Conservation (phyloP, 768 basidiomycete species). For the Postia placenta region DNA sequence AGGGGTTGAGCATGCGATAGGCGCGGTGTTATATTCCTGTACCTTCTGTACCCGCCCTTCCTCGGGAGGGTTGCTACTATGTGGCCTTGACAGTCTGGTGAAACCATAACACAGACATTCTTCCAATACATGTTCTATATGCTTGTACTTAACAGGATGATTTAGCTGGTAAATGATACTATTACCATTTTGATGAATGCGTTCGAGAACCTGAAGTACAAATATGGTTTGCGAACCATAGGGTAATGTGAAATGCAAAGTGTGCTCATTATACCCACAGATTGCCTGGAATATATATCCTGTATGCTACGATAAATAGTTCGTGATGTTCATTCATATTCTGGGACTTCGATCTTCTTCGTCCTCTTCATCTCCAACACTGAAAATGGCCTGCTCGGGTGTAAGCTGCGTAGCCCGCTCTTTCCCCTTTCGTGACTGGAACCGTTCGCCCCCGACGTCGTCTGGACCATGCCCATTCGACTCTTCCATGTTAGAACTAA, state of each 20-base stretch:
- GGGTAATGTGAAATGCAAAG: too few relatives aligned
- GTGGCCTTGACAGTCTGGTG: conserved; percentile 76
- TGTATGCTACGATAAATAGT: not conserved
- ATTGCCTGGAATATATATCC: too few relatives aligned
- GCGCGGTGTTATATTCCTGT: conserved; percentile 77
- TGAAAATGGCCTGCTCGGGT: conserved; percentile 34
- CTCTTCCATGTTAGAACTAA: conserved; percentile 34
- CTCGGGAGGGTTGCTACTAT: conserved; percentile 50
- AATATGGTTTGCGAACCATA: too few relatives aligned
- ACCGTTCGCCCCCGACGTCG: conserved; percentile 13
- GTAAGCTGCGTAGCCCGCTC: conserved; percentile 25
- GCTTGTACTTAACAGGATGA: not conserved
- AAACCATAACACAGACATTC: conserved; percentile 77
- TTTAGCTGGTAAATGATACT: too few relatives aligned
- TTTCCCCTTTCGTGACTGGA: conserved; percentile 26
- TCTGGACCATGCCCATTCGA: conserved; percentile 19
- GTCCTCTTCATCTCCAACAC: conserved; percentile 41
- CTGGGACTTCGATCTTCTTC: conserved; percentile 26
- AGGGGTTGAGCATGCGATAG: conserved; percentile 38
- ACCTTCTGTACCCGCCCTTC: conserved; percentile 57
- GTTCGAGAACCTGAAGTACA: too few relatives aligned
- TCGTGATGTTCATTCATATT: not conserved
- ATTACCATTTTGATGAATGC: too few relatives aligned
- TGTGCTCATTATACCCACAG: too few relatives aligned
- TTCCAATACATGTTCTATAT: not conserved